Percentiles rank a stretch among this genome's conserved stretches.
Evolutionary conservation across 2,329 filamentous ascomycete species (phyloP).

Genomic region (Rhynchosporium secalis): DNA sequence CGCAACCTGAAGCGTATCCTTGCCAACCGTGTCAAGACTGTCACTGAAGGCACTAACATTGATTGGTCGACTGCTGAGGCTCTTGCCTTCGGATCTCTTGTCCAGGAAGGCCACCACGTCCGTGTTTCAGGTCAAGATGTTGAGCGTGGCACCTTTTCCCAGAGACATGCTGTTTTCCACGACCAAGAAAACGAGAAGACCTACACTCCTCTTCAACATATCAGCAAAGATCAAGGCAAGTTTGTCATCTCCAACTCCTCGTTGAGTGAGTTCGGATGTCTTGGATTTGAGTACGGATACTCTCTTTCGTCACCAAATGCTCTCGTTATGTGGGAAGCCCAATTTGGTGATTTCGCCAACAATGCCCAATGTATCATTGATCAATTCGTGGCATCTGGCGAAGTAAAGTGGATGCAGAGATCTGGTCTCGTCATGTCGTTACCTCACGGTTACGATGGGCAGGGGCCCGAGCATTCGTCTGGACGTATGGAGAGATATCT

Average conservation of each 20-base stretch:
- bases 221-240: slow-evolving; percentile 88
- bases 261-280: slow-evolving; percentile 66
- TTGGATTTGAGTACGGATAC: slow-evolving; percentile 98
- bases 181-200: slow-evolving; percentile 94
- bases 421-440: slow-evolving; percentile 95
- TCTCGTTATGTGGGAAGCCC: slow-evolving; percentile 98
- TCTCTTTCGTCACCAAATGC: slow-evolving; percentile 95
- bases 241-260: slow-evolving; percentile 98
- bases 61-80: slow-evolving; percentile 98
- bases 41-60: slow-evolving; percentile 88
- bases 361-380: slow-evolving; percentile 99
- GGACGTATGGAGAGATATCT: slow-evolving; percentile 96
- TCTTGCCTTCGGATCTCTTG: slow-evolving; percentile 88
- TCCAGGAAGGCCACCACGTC: slow-evolving; percentile 92
- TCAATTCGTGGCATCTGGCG: slow-evolving; percentile 96
- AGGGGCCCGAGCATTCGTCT: slow-evolving; percentile 97
- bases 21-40: slow-evolving; percentile 83
- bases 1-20: slow-evolving; percentile 98
- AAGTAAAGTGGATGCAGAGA: slow-evolving; percentile 98
- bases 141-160: slow-evolving; percentile 98
- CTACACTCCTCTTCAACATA: slow-evolving; percentile 87
- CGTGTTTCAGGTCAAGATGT: slow-evolving; percentile 98
- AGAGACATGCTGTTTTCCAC: slow-evolving; percentile 95
- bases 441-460: slow-evolving; percentile 96
- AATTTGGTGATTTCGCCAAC: slow-evolving; percentile 99